A percentile compares a stretch with the other conserved stretches of the same genome.
phyloP scores from a whole-genome alignment of 1,284 basidiomycete species.

The Pulveroboletus sp. region DNA sequence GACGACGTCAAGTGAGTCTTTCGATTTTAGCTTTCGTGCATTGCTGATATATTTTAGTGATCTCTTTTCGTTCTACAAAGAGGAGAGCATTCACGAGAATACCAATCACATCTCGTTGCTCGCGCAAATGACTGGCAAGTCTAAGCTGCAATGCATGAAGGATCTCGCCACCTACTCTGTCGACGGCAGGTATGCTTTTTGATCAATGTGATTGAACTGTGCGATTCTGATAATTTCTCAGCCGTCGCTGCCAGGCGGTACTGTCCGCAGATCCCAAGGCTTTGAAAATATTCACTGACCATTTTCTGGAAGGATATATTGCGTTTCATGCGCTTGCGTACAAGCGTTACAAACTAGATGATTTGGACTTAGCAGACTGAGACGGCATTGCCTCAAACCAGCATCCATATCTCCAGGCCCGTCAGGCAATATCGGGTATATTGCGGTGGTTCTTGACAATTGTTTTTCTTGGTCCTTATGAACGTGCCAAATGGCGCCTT shows the following conservation, averaged over 20 bases:
- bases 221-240: not conserved
- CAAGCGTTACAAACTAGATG: slow-evolving; percentile 10
- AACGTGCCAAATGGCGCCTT: not conserved
- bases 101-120: slow-evolving; percentile 8
- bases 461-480: not conserved
- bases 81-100: slow-evolving; percentile 1
- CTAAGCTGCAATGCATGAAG: slow-evolving; percentile 13
- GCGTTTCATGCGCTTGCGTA: slow-evolving; percentile 8
- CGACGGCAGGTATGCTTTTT: slow-evolving; percentile 2
- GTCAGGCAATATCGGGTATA: not conserved
- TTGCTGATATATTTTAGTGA: not conserved
- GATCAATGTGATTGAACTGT: not conserved
- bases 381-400: not conserved
- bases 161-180: slow-evolving; percentile 9
- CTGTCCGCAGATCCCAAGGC: slow-evolving; percentile 4
- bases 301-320: slow-evolving; percentile 10
- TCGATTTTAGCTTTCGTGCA: too few relatives aligned
- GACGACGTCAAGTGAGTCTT: slow-evolving; percentile 9
- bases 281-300: slow-evolving; percentile 1
- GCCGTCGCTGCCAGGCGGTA: slow-evolving; percentile 5
- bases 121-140: slow-evolving; percentile 5
- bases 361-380: not conserved
- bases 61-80: slow-evolving; percentile 10
- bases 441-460: not conserved
- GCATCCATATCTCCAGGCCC: not conserved